Conservation (phyloP, 75 land plant genomes). For the Isoetes taiwanensis region DNA sequence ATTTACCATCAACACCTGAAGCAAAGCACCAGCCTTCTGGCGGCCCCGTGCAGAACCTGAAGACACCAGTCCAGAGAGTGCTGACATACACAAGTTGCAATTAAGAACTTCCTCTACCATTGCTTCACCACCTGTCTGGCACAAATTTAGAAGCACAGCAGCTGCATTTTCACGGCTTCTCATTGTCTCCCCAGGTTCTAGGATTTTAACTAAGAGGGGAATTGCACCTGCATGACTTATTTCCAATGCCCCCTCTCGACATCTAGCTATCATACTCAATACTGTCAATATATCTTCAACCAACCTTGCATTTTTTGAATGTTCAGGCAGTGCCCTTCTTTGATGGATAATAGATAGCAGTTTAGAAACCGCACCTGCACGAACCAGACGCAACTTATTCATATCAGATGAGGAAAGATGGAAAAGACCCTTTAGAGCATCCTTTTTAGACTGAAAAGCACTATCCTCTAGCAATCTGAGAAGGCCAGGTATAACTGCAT, state of each 20-base stretch:
- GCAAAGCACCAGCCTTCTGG: constrained; percentile 16
- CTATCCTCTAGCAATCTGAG: constrained; percentile 25
- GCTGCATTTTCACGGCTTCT: constrained; percentile 58
- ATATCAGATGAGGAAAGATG: constrained; percentile 45
- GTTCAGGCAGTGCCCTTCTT: constrained; percentile 6
- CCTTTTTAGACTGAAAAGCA: constrained; percentile 35
- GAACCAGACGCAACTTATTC: constrained; percentile 40
- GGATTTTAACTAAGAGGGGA: constrained; percentile 33
- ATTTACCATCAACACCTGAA: constrained; percentile 14
- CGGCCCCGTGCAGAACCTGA: constrained; percentile 17
- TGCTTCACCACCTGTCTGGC: constrained; percentile 30
- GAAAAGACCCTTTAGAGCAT: constrained; percentile 63
- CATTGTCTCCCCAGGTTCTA: constrained; percentile 22
- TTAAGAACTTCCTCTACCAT: constrained; percentile 20
- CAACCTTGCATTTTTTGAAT: no score
- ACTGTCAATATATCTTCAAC: constrained; percentile 71
- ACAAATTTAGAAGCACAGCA: constrained; percentile 56
- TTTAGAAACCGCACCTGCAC: constrained; percentile 33
- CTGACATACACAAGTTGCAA: background rate
- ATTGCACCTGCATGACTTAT: constrained; percentile 25
- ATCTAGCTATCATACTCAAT: constrained; percentile 56
- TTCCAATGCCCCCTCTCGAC: constrained; percentile 37
- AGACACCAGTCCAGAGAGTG: constrained; percentile 11
- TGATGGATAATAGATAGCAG: constrained; percentile 25
- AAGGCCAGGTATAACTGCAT: constrained; percentile 33